phyloP scores from a whole-genome alignment of 2,329 filamentous ascomycete genomes.

The Fusarium sp. region DNA sequence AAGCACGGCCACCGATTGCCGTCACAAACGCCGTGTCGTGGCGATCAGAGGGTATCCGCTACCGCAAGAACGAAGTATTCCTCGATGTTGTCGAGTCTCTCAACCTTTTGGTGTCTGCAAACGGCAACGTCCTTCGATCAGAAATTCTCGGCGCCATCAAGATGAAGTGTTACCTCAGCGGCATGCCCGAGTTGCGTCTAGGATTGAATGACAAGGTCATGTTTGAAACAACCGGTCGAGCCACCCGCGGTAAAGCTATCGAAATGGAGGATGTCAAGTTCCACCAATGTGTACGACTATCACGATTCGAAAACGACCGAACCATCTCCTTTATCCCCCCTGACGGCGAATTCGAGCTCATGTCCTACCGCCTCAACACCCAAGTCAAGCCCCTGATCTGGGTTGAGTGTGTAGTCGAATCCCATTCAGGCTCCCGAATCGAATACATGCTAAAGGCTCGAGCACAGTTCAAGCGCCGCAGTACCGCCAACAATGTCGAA shows the following conservation, averaged over 20 bases:
- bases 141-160: constrained; percentile 98
- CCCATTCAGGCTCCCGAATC: constrained; percentile 91
- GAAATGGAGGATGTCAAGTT: constrained; percentile 99
- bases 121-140: constrained; percentile 92
- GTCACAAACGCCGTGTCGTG: constrained; percentile 98
- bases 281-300: constrained; percentile 95
- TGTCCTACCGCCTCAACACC: constrained; percentile 98
- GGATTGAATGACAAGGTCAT: constrained; percentile 99
- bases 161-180: constrained; percentile 99
- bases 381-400: constrained; percentile 98
- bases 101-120: constrained; percentile 92
- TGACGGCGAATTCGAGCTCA: constrained; percentile 98
- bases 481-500: constrained; percentile 98
- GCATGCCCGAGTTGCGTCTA: constrained; percentile 94
- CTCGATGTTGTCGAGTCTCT: constrained; percentile 96
- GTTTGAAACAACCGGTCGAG: constrained; percentile 97
- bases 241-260: constrained; percentile 94
- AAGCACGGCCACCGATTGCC: constrained; percentile 94
- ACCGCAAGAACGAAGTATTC: constrained; percentile 99
- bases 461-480: constrained; percentile 97
- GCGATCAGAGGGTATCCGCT: constrained; percentile 97
- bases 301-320: constrained; percentile 96
- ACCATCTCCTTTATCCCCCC: constrained; percentile 99
- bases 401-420: constrained; percentile 98
- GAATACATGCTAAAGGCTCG: constrained; percentile 99